Base-by-base conservation (phyloP, 2,329 filamentous ascomycete species). In the Diaporthe eres region DNA sequence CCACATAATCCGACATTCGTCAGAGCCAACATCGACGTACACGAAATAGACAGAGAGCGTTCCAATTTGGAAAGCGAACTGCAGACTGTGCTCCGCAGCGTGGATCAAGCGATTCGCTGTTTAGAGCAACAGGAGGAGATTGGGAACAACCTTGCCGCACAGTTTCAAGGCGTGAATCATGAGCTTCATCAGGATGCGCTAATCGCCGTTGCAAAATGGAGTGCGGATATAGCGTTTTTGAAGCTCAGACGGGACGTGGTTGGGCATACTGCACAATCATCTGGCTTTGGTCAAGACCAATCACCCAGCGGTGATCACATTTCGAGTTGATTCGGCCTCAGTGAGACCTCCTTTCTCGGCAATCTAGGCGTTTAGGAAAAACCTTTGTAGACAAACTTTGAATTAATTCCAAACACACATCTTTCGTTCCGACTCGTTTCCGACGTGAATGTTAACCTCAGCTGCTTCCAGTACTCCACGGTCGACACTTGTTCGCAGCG, bases 401-500 rank as follows among this genome's bases (percentile, higher is more conserved):
- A 44, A 44, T 63, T 28, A 8, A 65, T 4, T 47, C 17, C 19
- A 58, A 37, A 3, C 2, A 22, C 19, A 39, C 15, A 49, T 8
- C 19, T 49, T 17, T 49, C 19, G 1, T 49, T 19, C 19, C 44
- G 8, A 49, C 4, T 49, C 19, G 19, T 49, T 49, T 6, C 4
- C 17, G 15, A 1, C 44, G 44, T 49, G 44, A 28, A 55, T 28
- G 4, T 31, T 0, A 31, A 34, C 22, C 13, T 70, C 28, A 61
- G 19, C 42, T 42, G 8, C 17, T 72, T 39, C 55, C 55, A 0
- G 42, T 71, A 13, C n/a, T 74, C 42, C 34, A 75, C 3, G 75
- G 72, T 4, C 68, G 73, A 57, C 75, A 77, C n/a, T 61, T 72
- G 7, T 60, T 47, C 10, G 75, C 75, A 25, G 75, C 72, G 34